Conservation (phyloP, 805 yeast genomes). For the Tetrapisispora nanseiensis region DNA sequence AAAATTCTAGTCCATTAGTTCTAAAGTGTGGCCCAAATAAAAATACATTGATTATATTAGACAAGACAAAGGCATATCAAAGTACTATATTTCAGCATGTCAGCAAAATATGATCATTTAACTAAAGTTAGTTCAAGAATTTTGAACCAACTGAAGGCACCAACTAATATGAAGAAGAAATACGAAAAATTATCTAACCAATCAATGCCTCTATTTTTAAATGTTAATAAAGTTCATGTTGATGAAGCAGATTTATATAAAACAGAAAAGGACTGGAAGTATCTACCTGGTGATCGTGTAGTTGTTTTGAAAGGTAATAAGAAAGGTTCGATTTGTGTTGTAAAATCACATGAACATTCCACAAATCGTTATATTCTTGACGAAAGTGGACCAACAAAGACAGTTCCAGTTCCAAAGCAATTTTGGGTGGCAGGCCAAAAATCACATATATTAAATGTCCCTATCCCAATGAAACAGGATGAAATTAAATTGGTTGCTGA, state of each 20-base stretch:
- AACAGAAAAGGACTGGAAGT: slow-evolving; percentile 45
- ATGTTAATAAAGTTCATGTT: slow-evolving; percentile 22
- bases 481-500: slow-evolving; percentile 73
- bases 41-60: no score
- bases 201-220: slow-evolving; percentile 31
- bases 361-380: slow-evolving; percentile 55
- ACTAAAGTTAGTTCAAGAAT: slow-evolving; percentile 33
- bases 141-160: slow-evolving; percentile 24
- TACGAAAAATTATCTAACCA: slow-evolving; percentile 24
- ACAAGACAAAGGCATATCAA: no score
- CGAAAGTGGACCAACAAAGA: slow-evolving; percentile 57
- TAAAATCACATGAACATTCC: slow-evolving; percentile 48
- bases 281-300: slow-evolving; percentile 68
- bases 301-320: slow-evolving; percentile 59
- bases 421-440: slow-evolving; percentile 66
- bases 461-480: slow-evolving; percentile 47
- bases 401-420: slow-evolving; percentile 58
- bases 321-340: slow-evolving; percentile 65
- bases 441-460: slow-evolving; percentile 62
- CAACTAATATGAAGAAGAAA: slow-evolving; percentile 24
- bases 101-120: slow-evolving; percentile 18
- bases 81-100: no score
- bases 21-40: no score
- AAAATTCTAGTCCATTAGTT: no score
- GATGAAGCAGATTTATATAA: slow-evolving; percentile 29